Base-by-base conservation (phyloP, 2,329 filamentous ascomycete genomes). In the Fusarium napiforme region DNA sequence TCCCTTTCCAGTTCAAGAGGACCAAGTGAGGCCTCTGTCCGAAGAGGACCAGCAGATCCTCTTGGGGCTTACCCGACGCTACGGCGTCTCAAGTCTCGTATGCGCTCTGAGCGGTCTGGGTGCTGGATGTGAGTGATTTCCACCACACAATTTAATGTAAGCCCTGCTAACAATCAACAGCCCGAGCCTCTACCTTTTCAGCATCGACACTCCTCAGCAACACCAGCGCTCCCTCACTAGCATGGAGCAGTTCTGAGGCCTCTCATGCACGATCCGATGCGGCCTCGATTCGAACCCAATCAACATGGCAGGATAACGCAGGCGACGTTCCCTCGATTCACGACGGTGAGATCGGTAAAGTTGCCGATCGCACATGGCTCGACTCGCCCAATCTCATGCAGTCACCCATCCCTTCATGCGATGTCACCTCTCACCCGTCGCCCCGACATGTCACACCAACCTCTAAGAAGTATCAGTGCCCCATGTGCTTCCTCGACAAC, bases 401-500 rank as follows among this genome's bases (percentile, higher is more conserved):
- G 34, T 83, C 81, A n/a, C 81, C 82, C 40, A 67, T 81, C 11
- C 77, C 78, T 46, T 73, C 69, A 47, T 77, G 67, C 67, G 80
- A 82, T 59, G 73, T 82, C 50, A 81, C 81, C 30, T 82, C 80
- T 32, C 75, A 82, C 67, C 79, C 81, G 7, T 83, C 82, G 37
- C 82, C 82, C 23, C 81, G 78, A 39, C 80, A 82, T 23, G 77
- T 81, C 36, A 77, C 81, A 55, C 81, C 82, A 28, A 82, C 83
- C 21, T 81, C 80, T 28, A 83, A 84, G 69, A 84, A 83, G 69
- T 83, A 84, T 50, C 82, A 85, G 75, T 85, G 84, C 72, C 84
- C 84, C 34, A 83, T 85, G 78, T 85, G 84, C 76, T 84, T 83
- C 67, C 75, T 85, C 46, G 83, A 85, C 76, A 83, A 82, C 77